Evolutionary conservation across 306 rosid species (phyloP), one percentile per base, ranked within the genome.

Genomic region (Benincasa hispida): DNA sequence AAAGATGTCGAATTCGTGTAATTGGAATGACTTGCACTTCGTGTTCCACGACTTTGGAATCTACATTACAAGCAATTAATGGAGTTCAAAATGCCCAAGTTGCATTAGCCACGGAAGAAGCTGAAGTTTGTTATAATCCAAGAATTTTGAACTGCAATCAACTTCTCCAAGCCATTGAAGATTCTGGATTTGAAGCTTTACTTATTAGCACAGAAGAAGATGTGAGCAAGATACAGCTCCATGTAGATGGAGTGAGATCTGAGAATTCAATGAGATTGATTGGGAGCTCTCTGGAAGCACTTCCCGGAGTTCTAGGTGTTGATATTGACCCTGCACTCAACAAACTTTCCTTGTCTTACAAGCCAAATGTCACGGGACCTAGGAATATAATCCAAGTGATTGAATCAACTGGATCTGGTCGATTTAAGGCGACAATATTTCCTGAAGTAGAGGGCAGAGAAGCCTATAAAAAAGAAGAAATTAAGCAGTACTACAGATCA

Each of bases 11-110:
- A 35, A 78, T 93, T 37, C 83, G 76, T 41, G 80, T 93, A 21
- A 81, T 79, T 53, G 98, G 96, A 81, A 91, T 93, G 98, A 91
- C 97, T 47, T 89, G 97, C 79, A 89, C 97, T 1, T 83, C 98
- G 5, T 93, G 97, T 70, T 89, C 96, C 70, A 84, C 92, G 24
- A 83, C 96, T 1, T 61, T 93, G 41, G 98, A 93, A 81, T 89
- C 93, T 30, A 82, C 84, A 50, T 79, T 93, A 12, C 82, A 68
- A 77, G 75, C 85, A 25, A 58, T 88, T 70, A 61, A 51, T 8
- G 98, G 96, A 12, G 91, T 93, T 4, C 78, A 86, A 18, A 74
- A 81, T 47, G 97, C 92, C 3, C 89, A 74, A 62, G 98, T 91
- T 32, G 98, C 97, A 72, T 75, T 93, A 51, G 98, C 98, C 53